These are phyloP conservation scores for Podospora australis DNA, from an alignment of 495 filamentous ascomycete species.

Conservation along the genomic window DNA sequence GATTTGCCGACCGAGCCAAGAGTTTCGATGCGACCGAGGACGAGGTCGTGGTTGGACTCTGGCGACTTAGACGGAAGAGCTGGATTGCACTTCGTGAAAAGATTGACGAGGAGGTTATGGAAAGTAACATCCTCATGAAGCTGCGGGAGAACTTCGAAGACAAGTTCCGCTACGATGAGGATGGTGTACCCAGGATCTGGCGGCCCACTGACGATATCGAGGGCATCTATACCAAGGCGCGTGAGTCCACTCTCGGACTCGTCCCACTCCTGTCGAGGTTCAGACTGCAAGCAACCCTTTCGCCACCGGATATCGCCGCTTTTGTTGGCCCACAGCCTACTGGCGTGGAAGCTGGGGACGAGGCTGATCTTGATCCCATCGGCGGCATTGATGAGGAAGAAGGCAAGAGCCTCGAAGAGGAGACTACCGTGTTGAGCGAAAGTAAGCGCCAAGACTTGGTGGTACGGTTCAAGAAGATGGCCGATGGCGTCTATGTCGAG, in stretches of 20 bases:
- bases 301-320: conserved; percentile 68
- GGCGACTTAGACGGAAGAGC: conserved; percentile 84
- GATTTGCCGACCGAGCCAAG: conserved; percentile 79
- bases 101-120: conserved; percentile 96
- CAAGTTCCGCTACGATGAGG: conserved; percentile 96
- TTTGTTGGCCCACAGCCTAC: conserved; percentile 80
- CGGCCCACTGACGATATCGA: conserved; percentile 96
- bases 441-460: conserved; percentile 81
- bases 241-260: conserved; percentile 81
- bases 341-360: conserved; percentile 70
- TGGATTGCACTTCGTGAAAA: conserved; percentile 86
- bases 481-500: conserved; percentile 94
- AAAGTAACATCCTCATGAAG: conserved; percentile 92
- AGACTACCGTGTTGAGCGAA: conserved; percentile 89
- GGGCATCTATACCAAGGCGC: conserved; percentile 81
- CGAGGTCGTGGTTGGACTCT: conserved; percentile 88
- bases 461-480: conserved; percentile 94
- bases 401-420: conserved; percentile 86
- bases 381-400: conserved; percentile 90
- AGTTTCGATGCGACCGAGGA: conserved; percentile 89
- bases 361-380: conserved; percentile 81
- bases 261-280: conserved; percentile 89
- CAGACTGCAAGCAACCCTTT: conserved; percentile 58
- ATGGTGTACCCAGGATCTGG: conserved; percentile 93
- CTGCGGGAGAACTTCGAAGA: conserved; percentile 98